Base-by-base conservation (phyloP, 352 stramenopile species). In the Globisporangium solare region DNA sequence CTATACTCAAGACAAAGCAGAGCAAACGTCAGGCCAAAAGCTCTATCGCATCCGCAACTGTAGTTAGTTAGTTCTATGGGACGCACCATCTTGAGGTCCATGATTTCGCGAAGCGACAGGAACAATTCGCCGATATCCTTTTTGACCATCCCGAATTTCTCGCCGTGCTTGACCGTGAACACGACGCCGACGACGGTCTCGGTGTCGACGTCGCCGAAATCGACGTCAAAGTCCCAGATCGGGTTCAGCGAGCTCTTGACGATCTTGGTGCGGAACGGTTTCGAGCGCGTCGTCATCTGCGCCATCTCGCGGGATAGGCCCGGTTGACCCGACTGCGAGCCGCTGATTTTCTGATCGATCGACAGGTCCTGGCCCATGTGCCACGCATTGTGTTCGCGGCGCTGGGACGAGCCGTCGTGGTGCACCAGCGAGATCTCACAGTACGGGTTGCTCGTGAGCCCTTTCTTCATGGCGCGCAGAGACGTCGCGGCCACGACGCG, bases 171-270 rank as follows among this genome's bases (percentile, higher is more conserved):
- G 40, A 91, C 79, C 14, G 79, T 77, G 53, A 89, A 79, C 41
- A 83, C 60, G 48, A 91, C 81, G 24, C 81, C 81, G 43, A 87
- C 63, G 47, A 89, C 77, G 42, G 64, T 74, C 31, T 89, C 76
- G 7, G 67, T 77, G 59, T 89, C 78, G 18, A 88, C 76, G 58
- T 89, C 78, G 22, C 81, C 81, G 66, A 91, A 91, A 63, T 91
- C 81, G 45, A 88, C 76, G 57, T 89, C 76, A 46, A 91, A 79
- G 61, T 89, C 86, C 81, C 81, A 91, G 51, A 89, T 86, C 37
- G 81, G 81, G 60, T 91, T 89, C 20, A 91, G 70, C 41, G 81
- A 85, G 50, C 71, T 87, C 70, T 83, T 84, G 51, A 89, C 70
- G 41, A 89, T 58, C 37, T 66, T 74, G 21, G 74, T 82, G 50